Percentiles rank a stretch among this genome's conserved stretches.
Evolutionary conservation across 1,139 yeast species (phyloP).

Genomic region (Nadsonia commutata): DNA sequence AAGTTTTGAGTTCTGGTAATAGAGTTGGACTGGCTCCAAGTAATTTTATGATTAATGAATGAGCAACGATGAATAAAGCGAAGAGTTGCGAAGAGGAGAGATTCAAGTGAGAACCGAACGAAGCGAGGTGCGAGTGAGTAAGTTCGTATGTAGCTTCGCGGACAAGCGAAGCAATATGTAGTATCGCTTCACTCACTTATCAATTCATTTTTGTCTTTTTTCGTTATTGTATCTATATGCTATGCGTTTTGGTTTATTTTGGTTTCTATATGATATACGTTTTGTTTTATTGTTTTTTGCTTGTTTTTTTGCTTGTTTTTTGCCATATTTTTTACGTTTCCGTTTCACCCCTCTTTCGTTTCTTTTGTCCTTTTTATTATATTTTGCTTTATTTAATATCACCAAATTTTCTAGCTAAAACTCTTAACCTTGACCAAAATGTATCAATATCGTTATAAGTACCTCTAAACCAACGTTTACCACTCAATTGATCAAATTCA

Average conservation of each 20-base stretch:
- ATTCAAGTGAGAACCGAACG: no score
- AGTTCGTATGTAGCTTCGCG: no score
- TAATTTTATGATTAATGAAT: constrained; percentile 30
- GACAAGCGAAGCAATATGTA: no score
- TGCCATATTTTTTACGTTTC: background rate
- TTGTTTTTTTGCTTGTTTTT: background rate
- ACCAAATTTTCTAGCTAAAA: constrained; percentile 6
- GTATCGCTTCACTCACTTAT: no score
- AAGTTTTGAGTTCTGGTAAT: constrained; percentile 34
- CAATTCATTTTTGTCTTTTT: no score
- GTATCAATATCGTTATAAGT: constrained; percentile 65
- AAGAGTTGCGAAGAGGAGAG: no score
- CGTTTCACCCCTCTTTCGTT: background rate
- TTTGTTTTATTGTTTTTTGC: background rate
- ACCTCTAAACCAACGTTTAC: constrained; percentile 64
- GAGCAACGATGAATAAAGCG: no score
- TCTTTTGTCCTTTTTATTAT: background rate
- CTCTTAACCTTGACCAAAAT: constrained; percentile 47
- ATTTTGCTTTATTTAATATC: background rate
- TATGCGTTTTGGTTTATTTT: background rate
- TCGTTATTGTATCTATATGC: no score
- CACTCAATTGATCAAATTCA: constrained; percentile 38
- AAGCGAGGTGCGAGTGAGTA: no score
- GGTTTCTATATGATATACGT: background rate
- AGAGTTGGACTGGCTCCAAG: constrained; percentile 72